phyloP scores from a whole-genome alignment of 352 stramenopile genomes.

The Phytophthora ramorum region DNA sequence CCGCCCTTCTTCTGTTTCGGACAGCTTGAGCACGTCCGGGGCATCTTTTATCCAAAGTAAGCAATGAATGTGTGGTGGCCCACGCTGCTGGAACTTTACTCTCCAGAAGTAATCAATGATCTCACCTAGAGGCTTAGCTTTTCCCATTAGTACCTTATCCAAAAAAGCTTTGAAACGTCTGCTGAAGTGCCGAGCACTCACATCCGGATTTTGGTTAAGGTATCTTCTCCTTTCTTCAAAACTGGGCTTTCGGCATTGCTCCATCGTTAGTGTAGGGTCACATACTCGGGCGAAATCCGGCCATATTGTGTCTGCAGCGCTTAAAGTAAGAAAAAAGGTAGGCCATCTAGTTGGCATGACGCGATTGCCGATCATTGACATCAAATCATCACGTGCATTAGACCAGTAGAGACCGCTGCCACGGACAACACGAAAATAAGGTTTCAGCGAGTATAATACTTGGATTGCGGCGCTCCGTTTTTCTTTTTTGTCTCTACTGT shows the following conservation, averaged over 20 bases:
- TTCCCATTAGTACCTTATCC: neutral
- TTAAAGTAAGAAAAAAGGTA: too few species aligned
- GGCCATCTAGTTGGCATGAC: constrained; percentile 13
- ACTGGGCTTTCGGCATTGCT: neutral
- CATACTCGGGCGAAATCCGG: constrained; percentile 31
- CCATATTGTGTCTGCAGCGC: constrained; percentile 29
- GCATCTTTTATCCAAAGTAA: constrained; percentile 36
- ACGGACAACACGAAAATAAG: constrained; percentile 24
- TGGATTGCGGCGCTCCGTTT: constrained; percentile 3
- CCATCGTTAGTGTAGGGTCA: constrained; percentile 12
- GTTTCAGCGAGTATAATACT: constrained; percentile 19
- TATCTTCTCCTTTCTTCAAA: constrained; percentile 1
- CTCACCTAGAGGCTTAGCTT: constrained; percentile 20
- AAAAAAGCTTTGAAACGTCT: constrained; percentile 28
- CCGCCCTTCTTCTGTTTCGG: constrained; percentile 14
- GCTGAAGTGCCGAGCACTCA: constrained; percentile 26
- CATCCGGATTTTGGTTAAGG: constrained; percentile 27
- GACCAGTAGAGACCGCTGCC: constrained; percentile 24
- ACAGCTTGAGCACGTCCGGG: constrained; percentile 20
- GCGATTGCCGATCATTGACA: constrained; percentile 23
- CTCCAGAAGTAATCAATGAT: constrained; percentile 35
- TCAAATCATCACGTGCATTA: constrained; percentile 18
- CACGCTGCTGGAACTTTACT: constrained; percentile 33
- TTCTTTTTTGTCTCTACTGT: constrained; percentile 2
- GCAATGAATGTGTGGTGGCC: constrained; percentile 29